Conservation (phyloP, 129 eudicot genomes). For the Artemisia argyi region DNA sequence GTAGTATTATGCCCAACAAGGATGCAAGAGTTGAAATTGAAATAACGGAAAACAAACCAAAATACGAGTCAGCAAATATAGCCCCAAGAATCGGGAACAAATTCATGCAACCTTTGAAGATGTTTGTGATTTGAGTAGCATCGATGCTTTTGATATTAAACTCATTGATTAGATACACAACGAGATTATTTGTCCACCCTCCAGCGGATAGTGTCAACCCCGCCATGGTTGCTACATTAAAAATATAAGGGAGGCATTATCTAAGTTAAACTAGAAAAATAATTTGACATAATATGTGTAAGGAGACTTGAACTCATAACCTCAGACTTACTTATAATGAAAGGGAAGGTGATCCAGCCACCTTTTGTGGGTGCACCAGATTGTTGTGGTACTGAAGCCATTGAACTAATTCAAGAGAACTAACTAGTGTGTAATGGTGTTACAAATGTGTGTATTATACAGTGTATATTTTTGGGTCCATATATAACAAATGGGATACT, state of each 20-base stretch:
- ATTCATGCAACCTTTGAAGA: slow-evolving; percentile 44
- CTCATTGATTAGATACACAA: slow-evolving; percentile 48
- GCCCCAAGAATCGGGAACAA: slow-evolving; percentile 54
- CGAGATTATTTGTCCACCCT: slow-evolving; percentile 48
- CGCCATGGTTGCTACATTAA: slow-evolving; percentile 39
- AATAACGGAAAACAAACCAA: slow-evolving; percentile 41
- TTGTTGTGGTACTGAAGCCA: slow-evolving; percentile 22
- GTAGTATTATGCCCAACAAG: slow-evolving; percentile 31
- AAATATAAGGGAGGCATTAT: not conserved
- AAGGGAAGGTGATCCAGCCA: slow-evolving; percentile 77
- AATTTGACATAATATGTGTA: not conserved
- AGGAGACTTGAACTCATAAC: not conserved
- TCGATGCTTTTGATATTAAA: slow-evolving; percentile 50
- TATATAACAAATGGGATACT: too few species aligned
- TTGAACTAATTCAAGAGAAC: slow-evolving; percentile 13
- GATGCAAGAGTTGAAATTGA: slow-evolving; percentile 39
- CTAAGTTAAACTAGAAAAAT: not conserved
- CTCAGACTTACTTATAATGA: slow-evolving; percentile 45
- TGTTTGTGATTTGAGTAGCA: slow-evolving; percentile 49
- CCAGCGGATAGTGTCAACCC: slow-evolving; percentile 50
- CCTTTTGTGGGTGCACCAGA: slow-evolving; percentile 41
- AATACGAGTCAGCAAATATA: slow-evolving; percentile 48
- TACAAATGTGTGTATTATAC: not conserved
- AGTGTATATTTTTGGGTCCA: too few species aligned
- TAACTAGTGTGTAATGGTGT: slow-evolving; percentile 9